Percentiles rank a stretch among this genome's conserved stretches.
These are phyloP conservation scores for Penicillium sp. DNA, from an alignment of 2,329 filamentous ascomycete species.

Conservation along the genomic window DNA sequence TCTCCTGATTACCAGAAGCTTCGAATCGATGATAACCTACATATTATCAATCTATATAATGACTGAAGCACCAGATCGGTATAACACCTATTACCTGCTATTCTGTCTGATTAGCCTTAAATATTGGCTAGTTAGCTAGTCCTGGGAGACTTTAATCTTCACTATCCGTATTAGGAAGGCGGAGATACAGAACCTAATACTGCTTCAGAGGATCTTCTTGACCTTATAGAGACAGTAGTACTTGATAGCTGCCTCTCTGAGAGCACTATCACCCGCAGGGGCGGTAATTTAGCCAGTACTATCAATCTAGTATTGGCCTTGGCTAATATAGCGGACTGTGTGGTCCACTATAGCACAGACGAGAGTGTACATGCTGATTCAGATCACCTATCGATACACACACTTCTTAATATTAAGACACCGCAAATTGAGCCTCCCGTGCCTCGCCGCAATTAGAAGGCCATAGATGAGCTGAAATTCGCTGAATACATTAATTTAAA, in stretches of 20 bases:
- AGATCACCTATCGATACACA: conserved; percentile 6
- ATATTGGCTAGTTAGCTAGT: too few species aligned
- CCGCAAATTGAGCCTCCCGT: neutral
- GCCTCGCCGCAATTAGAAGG: neutral
- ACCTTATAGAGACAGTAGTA: neutral
- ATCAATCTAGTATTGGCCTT: conserved; percentile 10
- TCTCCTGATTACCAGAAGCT: too few species aligned
- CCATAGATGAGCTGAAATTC: conserved; percentile 1
- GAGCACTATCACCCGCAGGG: neutral
- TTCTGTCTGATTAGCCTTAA: too few species aligned
- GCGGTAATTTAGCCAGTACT: neutral
- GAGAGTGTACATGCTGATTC: neutral
- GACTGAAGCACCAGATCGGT: too few species aligned
- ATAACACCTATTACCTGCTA: too few species aligned
- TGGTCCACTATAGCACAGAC: neutral
- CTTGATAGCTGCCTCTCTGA: neutral
- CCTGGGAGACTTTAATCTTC: too few species aligned
- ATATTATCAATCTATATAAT: too few species aligned
- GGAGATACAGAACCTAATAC: neutral
- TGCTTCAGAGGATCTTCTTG: neutral
- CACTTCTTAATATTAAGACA: neutral
- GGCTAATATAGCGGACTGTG: neutral
- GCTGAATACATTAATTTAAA: neutral
- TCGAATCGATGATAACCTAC: too few species aligned
- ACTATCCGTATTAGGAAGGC: neutral